A percentile compares a stretch with the other conserved stretches of the same genome.
Evolutionary conservation across 768 basidiomycete genomes (phyloP).

Genomic region (Trametes gibbosa): DNA sequence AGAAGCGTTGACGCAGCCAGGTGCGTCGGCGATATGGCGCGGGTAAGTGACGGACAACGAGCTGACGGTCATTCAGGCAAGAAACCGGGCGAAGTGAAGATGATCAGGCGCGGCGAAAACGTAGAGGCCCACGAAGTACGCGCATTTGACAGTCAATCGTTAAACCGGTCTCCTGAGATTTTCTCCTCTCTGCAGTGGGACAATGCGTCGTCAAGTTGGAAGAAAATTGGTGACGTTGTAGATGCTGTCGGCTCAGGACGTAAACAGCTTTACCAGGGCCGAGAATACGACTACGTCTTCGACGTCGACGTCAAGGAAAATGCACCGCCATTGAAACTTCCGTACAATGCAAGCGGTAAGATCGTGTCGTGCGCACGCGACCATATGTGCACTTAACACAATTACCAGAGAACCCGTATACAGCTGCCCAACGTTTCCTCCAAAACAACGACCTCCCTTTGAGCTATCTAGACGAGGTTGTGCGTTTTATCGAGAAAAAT

Average conservation of each 20-base stretch:
- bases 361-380: background rate
- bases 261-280: slow-evolving; percentile 89
- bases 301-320: slow-evolving; percentile 96
- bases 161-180: background rate
- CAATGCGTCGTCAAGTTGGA: slow-evolving; percentile 62
- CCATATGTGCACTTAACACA: background rate
- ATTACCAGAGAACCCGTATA: slow-evolving; percentile 82
- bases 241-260: slow-evolving; percentile 90
- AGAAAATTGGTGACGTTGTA: slow-evolving; percentile 94
- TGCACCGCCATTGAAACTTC: slow-evolving; percentile 87
- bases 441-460: slow-evolving; percentile 78
- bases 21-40: slow-evolving; percentile 39
- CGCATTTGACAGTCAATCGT: slow-evolving; percentile 5
- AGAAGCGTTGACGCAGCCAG: slow-evolving; percentile 75
- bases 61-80: slow-evolving; percentile 51
- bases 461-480: slow-evolving; percentile 86
- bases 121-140: slow-evolving; percentile 90
- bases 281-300: slow-evolving; percentile 99
- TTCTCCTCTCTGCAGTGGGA: slow-evolving; percentile 66
- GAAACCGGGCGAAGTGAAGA: slow-evolving; percentile 90
- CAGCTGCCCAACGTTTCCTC: slow-evolving; percentile 87
- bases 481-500: slow-evolving; percentile 91
- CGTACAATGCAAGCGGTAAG: slow-evolving; percentile 85
- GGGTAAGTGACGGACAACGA: background rate
- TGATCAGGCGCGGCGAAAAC: slow-evolving; percentile 75